Conservation (phyloP, 441 rosid genomes). For the Populus hybrid region DNA sequence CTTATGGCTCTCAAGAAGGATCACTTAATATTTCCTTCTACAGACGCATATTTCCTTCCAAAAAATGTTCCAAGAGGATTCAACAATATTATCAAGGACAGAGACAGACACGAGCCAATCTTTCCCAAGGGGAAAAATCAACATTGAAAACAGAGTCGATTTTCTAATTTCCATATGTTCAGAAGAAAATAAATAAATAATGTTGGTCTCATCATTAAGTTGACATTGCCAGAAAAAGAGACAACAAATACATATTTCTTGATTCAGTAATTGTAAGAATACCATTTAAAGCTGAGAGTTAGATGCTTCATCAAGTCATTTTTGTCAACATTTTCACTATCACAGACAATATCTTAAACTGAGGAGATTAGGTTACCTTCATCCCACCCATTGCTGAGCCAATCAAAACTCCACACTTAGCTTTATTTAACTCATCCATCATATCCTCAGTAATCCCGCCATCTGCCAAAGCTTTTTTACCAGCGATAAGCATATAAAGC, state of each 20-base stretch:
- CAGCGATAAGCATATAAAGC: slow-evolving; percentile 94
- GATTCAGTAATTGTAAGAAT: background rate
- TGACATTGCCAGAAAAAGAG: background rate
- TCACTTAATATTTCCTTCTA: background rate
- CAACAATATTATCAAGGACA: background rate
- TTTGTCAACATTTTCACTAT: background rate
- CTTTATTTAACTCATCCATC: slow-evolving; percentile 68
- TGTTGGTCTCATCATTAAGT: background rate
- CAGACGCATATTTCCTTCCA: background rate
- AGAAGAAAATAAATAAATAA: background rate
- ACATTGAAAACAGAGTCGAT: background rate
- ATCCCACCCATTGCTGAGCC: slow-evolving; percentile 91
- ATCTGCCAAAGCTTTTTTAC: slow-evolving; percentile 93
- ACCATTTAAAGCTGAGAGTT: background rate
- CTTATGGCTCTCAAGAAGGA: slow-evolving; percentile 1
- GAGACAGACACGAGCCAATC: background rate
- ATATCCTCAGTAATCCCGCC: slow-evolving; percentile 85
- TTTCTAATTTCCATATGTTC: background rate
- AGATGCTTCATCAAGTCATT: background rate
- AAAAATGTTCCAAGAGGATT: background rate
- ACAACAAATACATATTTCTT: background rate
- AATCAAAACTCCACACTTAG: slow-evolving; percentile 76
- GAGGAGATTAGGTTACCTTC: slow-evolving; percentile 44
- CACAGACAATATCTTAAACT: background rate
- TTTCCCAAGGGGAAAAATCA: background rate